A percentile compares a stretch with the other conserved stretches of the same genome.
These are phyloP conservation scores for Mitragyna speciosa DNA, from an alignment of 257 asterid species.

Conservation along the genomic window DNA sequence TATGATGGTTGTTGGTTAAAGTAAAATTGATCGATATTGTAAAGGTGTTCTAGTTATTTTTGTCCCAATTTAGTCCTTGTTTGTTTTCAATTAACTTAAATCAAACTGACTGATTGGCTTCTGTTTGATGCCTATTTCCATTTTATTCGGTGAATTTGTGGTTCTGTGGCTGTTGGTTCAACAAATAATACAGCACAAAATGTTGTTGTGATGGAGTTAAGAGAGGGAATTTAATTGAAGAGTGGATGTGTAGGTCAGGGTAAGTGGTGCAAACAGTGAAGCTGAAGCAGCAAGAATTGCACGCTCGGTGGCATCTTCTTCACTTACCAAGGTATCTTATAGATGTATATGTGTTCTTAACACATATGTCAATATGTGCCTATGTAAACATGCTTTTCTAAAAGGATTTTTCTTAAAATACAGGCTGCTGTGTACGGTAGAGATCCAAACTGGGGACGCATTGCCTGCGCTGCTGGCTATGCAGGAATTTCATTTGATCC, in stretches of 20 bases:
- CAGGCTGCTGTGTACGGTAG: conserved; percentile 96
- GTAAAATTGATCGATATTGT: not conserved
- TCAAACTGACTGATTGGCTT: not conserved
- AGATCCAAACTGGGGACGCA: conserved; percentile 99
- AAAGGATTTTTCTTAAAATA: conserved; percentile 12
- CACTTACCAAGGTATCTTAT: conserved; percentile 71
- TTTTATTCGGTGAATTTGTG: not conserved
- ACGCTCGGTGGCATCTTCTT: conserved; percentile 93
- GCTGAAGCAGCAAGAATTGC: conserved; percentile 90
- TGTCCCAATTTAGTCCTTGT: not conserved
- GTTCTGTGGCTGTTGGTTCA: not conserved
- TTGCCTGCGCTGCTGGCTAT: conserved; percentile 96
- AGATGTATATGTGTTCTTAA: no score
- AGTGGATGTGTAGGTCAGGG: conserved; percentile 57
- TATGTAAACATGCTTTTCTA: not conserved
- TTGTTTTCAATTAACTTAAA: not conserved
- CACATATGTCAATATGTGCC: not conserved
- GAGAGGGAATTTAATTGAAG: not conserved
- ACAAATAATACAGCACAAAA: not conserved
- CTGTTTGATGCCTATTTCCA: not conserved
- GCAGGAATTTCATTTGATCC: conserved; percentile 78
- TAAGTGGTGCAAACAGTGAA: conserved; percentile 76
- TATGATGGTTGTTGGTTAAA: not conserved
- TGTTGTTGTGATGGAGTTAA: not conserved
- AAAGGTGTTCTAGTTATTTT: not conserved